Evolutionary conservation across 1,284 basidiomycete genomes (phyloP).

Genomic region (Leccinum insolens): DNA sequence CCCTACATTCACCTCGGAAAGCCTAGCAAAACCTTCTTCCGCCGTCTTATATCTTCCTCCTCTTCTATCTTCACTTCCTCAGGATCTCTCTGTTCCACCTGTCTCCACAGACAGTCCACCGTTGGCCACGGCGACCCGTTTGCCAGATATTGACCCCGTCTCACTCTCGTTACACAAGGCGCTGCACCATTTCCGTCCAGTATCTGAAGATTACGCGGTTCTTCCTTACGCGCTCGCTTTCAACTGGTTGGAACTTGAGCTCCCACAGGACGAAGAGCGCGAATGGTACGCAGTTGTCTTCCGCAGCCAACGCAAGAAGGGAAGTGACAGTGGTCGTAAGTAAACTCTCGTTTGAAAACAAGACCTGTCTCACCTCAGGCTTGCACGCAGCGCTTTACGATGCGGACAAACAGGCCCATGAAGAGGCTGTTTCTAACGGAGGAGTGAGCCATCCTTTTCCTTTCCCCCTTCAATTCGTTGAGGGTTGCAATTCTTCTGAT

Average conservation of each 20-base stretch:
- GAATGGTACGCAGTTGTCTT: conserved; percentile 94
- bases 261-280: conserved; percentile 70
- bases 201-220: conserved; percentile 63
- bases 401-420: conserved; percentile 84
- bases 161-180: conserved; percentile 83
- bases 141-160: conserved; percentile 82
- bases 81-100: conserved; percentile 33
- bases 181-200: conserved; percentile 74
- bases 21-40: conserved; percentile 39
- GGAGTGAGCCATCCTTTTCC: conserved; percentile 53
- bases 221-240: conserved; percentile 75
- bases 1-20: conserved; percentile 53
- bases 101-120: conserved; percentile 39
- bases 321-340: conserved; percentile 70
- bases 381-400: conserved; percentile 70
- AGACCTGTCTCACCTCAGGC: conserved; percentile 14
- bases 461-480: conserved; percentile 5
- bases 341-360: conserved; percentile 18
- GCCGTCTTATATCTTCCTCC: conserved; percentile 81
- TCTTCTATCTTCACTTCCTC: conserved; percentile 73
- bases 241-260: conserved; percentile 79
- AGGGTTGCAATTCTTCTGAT: conserved; percentile 8
- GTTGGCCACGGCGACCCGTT: conserved; percentile 68
- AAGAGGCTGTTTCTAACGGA: conserved; percentile 87
- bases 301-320: conserved; percentile 74